phyloP scores from a whole-genome alignment of 305 asterid genomes.

The Stenogyne calaminthoides region DNA sequence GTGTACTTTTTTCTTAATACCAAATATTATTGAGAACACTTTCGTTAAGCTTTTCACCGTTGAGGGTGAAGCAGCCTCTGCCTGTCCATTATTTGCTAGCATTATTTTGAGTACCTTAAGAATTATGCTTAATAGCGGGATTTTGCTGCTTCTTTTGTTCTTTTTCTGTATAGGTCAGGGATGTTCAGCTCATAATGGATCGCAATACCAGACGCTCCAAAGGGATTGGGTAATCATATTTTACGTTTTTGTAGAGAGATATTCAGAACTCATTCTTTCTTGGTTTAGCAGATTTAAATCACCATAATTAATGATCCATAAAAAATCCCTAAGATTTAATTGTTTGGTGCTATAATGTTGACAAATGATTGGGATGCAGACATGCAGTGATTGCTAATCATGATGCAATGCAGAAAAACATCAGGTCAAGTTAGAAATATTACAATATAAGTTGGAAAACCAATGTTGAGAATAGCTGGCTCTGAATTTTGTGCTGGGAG shows the following conservation, averaged over 20 bases:
- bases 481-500: conserved; percentile 14
- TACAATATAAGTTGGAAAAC: conserved; percentile 18
- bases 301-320: background rate
- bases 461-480: background rate
- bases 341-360: conserved; percentile 8
- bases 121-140: conserved; percentile 12
- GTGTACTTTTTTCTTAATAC: background rate
- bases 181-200: conserved; percentile 76
- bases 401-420: background rate
- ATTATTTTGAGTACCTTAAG: conserved; percentile 5
- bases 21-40: background rate
- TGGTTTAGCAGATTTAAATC: conserved; percentile 21
- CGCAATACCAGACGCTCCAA: conserved; percentile 76
- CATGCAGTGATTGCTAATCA: conserved; percentile 2
- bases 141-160: conserved; percentile 19
- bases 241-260: background rate
- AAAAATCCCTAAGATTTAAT: background rate
- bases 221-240: conserved; percentile 67
- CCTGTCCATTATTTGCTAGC: conserved; percentile 15
- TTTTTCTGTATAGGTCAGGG: conserved; percentile 56
- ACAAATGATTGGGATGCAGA: conserved; percentile 3
- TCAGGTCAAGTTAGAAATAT: background rate
- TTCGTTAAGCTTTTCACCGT: background rate
- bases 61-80: background rate
- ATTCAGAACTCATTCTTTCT: conserved; percentile 12